Conservation (phyloP, 441 rosid genomes). For the Adansonia gregorii region DNA sequence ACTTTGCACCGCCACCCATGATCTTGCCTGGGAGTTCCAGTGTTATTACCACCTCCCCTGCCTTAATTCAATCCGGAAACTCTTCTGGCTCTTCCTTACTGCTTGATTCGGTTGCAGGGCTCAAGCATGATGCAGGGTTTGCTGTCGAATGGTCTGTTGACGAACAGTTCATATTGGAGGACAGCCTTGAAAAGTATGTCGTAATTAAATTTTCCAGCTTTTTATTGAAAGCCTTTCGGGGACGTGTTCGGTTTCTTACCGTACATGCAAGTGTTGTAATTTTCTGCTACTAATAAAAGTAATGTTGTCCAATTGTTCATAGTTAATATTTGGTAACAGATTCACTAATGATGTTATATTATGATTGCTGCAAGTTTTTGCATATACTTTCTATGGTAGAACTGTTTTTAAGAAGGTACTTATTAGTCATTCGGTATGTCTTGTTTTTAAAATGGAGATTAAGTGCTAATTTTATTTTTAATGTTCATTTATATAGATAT, state of each 20-base stretch:
- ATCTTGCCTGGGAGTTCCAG: constrained; percentile 47
- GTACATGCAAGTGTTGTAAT: neutral
- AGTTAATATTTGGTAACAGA: neutral
- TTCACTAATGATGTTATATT: neutral
- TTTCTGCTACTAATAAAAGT: neutral
- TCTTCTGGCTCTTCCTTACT: constrained; percentile 55
- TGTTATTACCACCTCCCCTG: constrained; percentile 39
- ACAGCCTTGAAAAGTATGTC: constrained; percentile 72
- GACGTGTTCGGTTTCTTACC: neutral
- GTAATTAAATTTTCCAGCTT: constrained; percentile 7
- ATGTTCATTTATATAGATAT: constrained; percentile 44
- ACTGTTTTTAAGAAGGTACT: neutral
- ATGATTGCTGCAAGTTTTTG: neutral
- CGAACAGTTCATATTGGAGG: constrained; percentile 75
- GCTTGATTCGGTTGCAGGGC: constrained; percentile 54
- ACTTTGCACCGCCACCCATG: constrained; percentile 43
- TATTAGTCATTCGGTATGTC: neutral
- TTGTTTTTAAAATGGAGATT: constrained; percentile 10
- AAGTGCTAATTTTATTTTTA: neutral
- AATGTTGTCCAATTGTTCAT: neutral
- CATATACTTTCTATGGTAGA: neutral
- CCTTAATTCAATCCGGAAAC: constrained; percentile 50
- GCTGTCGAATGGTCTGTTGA: constrained; percentile 88
- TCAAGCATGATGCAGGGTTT: constrained; percentile 70
- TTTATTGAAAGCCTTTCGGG: neutral